Conservation (phyloP, 345 rosid species). For the Camelina sativa region DNA sequence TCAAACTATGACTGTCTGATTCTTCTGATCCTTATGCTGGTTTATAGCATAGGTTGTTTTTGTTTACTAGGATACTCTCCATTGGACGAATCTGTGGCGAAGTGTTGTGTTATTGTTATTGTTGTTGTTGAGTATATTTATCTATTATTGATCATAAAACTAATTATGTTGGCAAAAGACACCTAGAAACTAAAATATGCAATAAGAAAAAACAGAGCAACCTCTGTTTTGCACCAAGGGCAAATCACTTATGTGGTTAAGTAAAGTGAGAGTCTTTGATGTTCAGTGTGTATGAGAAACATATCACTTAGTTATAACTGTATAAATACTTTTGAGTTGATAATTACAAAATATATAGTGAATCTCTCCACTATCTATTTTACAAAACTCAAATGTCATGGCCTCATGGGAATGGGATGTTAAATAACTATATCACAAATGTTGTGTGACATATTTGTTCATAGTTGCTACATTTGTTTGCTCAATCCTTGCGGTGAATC, state of each 20-base stretch:
- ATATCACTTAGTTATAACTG: neutral
- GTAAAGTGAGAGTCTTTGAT: too few species aligned
- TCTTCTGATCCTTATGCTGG: conserved; percentile 17
- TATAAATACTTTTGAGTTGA: neutral
- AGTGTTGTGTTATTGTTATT: neutral
- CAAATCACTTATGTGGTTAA: too few species aligned
- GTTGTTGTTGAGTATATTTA: conserved; percentile 15
- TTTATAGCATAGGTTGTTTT: conserved; percentile 24
- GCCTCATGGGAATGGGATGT: neutral
- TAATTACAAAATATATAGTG: neutral
- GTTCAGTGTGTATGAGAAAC: neutral
- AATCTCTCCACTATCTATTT: too few species aligned
- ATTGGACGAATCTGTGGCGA: neutral
- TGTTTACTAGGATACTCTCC: neutral
- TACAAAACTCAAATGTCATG: too few species aligned
- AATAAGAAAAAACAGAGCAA: conserved; percentile 28
- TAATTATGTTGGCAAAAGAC: neutral
- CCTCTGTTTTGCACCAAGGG: conserved; percentile 18
- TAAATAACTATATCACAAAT: neutral
- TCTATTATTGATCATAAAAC: neutral
- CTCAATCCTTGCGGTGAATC: neutral
- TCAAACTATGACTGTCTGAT: neutral
- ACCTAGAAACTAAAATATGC: conserved; percentile 3
- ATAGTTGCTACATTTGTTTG: neutral
- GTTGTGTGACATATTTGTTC: neutral